Evolutionary conservation across 371 early-diverging fungal species (phyloP), one percentile per base, ranked within the genome.

Genomic region (Rhizomucor miehei): DNA sequence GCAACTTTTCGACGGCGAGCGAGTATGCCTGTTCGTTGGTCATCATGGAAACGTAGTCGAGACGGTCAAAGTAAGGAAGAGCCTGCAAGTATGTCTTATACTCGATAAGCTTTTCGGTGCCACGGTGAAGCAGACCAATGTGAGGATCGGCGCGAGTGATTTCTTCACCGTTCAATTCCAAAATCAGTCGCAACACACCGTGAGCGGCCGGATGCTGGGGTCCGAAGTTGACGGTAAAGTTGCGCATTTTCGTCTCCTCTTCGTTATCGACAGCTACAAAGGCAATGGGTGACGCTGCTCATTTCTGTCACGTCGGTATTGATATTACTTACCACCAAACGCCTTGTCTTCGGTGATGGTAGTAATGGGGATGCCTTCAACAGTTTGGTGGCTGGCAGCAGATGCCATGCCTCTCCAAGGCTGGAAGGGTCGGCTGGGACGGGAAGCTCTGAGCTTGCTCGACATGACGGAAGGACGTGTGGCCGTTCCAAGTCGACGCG

Each of bases 121-220:
- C 97, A 60, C 98, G 89, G 71, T 98, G 98, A 59, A 98, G 79
- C 44, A 98, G 82, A 63, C 98, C 98, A 66, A 98, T 86, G 70
- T 98, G 98, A 39, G 98, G 97, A 79, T 98, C 98, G 19, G 95
- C 93, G 50, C 95, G 87, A 21, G 89, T 71, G 53, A 98, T 89
- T 60, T 88, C 86, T 74, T 97, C 97, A 56, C 97, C 98, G 55
- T 87, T 83, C 53, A 98, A 74, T 71, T 97, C 97, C 66, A 97
- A 71, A 73, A 98, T 94, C 67, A 98, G 71, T 64, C 98, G 93
- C 71, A 98, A 81, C 69, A 98, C 98, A 66, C 98, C 98, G 91
- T 98, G 98, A 52, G 98, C 98, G 39, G 98, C 98, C 24, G 98
- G 98, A 84, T 98, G 98, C 80, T 98, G 97, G 43, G 98, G 98